Evolutionary conservation across 768 basidiomycete genomes (phyloP).

Genomic region (Epithele typhae): DNA sequence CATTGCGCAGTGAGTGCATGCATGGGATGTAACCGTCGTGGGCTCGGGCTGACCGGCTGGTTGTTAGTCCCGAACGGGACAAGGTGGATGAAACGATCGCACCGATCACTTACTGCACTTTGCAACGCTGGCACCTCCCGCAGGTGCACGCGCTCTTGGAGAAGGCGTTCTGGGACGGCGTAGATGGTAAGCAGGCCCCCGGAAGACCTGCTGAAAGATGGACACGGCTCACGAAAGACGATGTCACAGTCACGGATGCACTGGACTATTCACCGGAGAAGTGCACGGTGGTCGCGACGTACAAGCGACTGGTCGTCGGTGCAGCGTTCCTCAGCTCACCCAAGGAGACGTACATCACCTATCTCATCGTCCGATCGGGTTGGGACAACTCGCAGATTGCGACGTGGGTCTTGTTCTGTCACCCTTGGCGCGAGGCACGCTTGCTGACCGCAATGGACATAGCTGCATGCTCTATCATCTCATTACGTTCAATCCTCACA

Average conservation of each 20-base stretch:
- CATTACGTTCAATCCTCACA: conserved; percentile 63
- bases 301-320: conserved; percentile 69
- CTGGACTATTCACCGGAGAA: conserved; percentile 65
- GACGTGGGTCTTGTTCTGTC: conserved; percentile 45
- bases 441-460: conserved; percentile 7
- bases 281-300: conserved; percentile 72
- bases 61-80: conserved; percentile 51
- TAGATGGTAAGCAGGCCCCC: conserved; percentile 48
- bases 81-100: conserved; percentile 36
- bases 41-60: neutral
- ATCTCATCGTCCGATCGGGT: conserved; percentile 70
- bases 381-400: conserved; percentile 82
- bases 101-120: conserved; percentile 60
- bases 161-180: conserved; percentile 72
- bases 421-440: neutral
- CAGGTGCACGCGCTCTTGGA: conserved; percentile 71
- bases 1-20: conserved; percentile 50
- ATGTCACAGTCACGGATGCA: conserved; percentile 57
- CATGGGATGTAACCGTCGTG: neutral
- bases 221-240: neutral
- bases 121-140: conserved; percentile 53
- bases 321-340: conserved; percentile 75
- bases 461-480: conserved; percentile 80
- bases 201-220: neutral
- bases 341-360: conserved; percentile 78